Conservation (phyloP, 1,284 basidiomycete genomes). For the Ceratobasidium sp. region DNA sequence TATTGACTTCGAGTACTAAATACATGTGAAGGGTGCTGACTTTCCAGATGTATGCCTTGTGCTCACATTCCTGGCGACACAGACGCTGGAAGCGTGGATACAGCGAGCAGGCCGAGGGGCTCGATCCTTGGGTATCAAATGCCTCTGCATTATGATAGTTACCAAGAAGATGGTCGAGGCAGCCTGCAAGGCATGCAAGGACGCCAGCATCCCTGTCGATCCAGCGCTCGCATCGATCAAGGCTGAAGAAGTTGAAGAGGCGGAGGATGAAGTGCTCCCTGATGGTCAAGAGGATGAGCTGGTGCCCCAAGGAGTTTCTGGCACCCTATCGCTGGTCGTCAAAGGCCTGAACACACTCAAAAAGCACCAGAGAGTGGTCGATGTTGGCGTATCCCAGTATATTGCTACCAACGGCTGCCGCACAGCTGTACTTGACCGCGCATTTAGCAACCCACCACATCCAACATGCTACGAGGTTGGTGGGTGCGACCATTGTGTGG, state of each 20-base stretch:
- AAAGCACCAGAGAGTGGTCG: too few relatives aligned
- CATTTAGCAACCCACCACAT: too few relatives aligned
- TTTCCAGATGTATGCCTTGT: background rate
- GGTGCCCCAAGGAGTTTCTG: too few relatives aligned
- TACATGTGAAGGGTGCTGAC: background rate
- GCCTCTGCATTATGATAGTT: background rate
- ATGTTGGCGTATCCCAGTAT: too few relatives aligned
- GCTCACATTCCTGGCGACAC: background rate
- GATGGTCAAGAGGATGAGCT: too few relatives aligned
- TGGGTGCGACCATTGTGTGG: too few relatives aligned
- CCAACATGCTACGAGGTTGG: too few relatives aligned
- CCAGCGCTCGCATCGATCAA: background rate
- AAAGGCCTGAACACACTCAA: too few relatives aligned
- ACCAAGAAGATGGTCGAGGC: background rate
- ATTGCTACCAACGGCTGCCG: too few relatives aligned
- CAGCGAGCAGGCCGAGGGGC: constrained; percentile 1
- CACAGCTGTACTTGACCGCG: too few relatives aligned
- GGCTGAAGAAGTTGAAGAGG: constrained; percentile 6
- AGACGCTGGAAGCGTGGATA: background rate
- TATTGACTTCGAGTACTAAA: background rate
- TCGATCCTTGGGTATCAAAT: background rate
- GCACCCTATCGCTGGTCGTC: too few relatives aligned
- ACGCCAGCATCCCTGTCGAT: background rate
- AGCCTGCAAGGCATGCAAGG: background rate
- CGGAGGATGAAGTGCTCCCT: too few relatives aligned